Percentiles rank a stretch among this genome's conserved stretches.
These are phyloP conservation scores for Kurtzmaniella fragi DNA, from an alignment of 805 yeast genomes.

Conservation along the genomic window DNA sequence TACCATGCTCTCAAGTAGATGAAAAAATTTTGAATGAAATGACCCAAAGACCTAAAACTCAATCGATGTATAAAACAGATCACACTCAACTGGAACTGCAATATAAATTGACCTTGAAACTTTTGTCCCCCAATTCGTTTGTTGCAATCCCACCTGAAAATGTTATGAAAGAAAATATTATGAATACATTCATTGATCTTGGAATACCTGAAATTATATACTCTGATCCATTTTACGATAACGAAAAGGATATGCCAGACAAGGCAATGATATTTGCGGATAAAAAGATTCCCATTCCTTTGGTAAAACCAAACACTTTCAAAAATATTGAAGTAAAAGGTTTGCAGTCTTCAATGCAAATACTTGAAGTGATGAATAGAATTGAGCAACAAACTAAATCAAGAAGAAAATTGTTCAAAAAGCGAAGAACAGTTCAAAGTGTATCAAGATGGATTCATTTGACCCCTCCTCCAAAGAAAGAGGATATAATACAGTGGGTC, in stretches of 20 bases:
- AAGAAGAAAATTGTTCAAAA: not conserved
- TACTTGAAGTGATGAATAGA: conserved; percentile 3
- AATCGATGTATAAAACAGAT: not conserved
- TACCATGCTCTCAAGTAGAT: not conserved
- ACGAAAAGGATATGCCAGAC: conserved; percentile 46
- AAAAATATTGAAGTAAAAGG: too few species aligned
- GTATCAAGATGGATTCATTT: conserved; percentile 42
- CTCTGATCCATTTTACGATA: conserved; percentile 59
- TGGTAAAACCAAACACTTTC: not conserved
- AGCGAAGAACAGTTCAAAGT: not conserved
- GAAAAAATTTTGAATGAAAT: not conserved
- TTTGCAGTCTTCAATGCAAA: not conserved
- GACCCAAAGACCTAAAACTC: not conserved
- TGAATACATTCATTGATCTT: conserved; percentile 31
- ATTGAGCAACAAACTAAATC: not conserved
- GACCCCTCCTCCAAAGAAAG: conserved; percentile 43
- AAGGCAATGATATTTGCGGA: conserved; percentile 65
- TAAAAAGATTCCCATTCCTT: conserved; percentile 46
- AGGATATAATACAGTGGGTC: conserved; percentile 33
- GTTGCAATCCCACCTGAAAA: not conserved
- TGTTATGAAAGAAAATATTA: conserved; percentile 9
- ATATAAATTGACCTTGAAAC: not conserved
- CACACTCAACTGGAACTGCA: not conserved
- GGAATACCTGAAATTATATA: conserved; percentile 53
- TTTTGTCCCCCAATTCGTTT: not conserved